Evolutionary conservation across 768 basidiomycete genomes (phyloP), one percentile per base, ranked within the genome.

Genomic region (Rhodosporidiobolus odoratus): DNA sequence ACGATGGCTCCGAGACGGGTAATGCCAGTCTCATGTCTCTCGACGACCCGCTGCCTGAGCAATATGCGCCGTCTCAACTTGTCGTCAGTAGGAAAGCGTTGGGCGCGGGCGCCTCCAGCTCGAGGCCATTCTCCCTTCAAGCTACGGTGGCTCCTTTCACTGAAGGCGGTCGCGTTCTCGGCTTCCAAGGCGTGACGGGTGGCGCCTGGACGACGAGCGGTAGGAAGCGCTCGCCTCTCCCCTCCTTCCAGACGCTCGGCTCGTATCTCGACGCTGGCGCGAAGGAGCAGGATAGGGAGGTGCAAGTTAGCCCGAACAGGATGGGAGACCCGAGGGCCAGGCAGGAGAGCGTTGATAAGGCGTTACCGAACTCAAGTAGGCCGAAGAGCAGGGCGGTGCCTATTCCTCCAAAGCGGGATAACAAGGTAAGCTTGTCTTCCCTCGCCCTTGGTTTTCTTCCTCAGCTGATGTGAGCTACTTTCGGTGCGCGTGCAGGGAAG

Each of bases 31-130:
- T 43, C 25, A 12, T 41, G 8, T 60, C 58, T 4, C 17, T 56
- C 48, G 68, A 69, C 27, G 68, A 69, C 50, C 62, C 68, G 50
- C 48, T 69, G 3, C 68, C 68, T 0, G 56, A 57, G 43, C 68
- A 69, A 43, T 69, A 65, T 48, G 58, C 57, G 8, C 65, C 65
- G 5, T 0, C 23, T 8, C 57, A 37, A 1, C 47, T 45, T 3
- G 37, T 58, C 65, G 23, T 35, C 41, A 19, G 13, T 9, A 27
- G 17, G 53, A 21, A 23, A 6, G 13, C 40, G 32, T 10, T 43
- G 16, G 32, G 23, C 54, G 52, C 15, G 15, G 48, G 1, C 13
- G 15, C 8, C 15, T 10, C 61, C 21, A 40, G 47, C 37, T 27
- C 57, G 23, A 45, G 64, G 25, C 58, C 67, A 13, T 62, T 68